Evolutionary conservation across 495 filamentous ascomycete genomes (phyloP), one percentile per base, ranked within the genome.

Genomic region (Neurospora tetrasperma): DNA sequence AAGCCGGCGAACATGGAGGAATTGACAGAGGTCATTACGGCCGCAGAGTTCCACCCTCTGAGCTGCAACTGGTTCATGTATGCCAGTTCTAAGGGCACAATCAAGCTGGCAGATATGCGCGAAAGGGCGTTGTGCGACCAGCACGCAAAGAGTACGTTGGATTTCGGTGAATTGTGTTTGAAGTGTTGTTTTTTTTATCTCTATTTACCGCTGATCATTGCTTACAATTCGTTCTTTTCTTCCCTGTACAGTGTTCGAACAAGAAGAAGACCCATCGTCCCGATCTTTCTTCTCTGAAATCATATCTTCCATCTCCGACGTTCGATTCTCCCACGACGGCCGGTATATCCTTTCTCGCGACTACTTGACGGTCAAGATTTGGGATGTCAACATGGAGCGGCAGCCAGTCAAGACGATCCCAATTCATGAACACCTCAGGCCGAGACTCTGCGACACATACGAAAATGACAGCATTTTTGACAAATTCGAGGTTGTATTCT

Each of bases 21-120:
- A 85, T 86, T 99, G 75, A 99, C 96, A 2, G 96, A 99, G 82
- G 96, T 99, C 72, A 98, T 99, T 76, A 99, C 96, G 39, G 96
- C 96, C 42, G 96, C 96, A 62, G 96, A 99, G 79, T 99, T 99
- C 80, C 96, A 99, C 80, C 96, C 96, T 39, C 86, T 90, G 77
- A 97, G 95, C 85, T 99, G 96, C 85, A 99, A 99, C 82, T 97
- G 93, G 94, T 99, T 99, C 84, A 99, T 99, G 96, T 99, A 99
- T 80, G 96, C 96, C 72, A 98, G 95, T 80, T 98, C 94, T 69
- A 99, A 99, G 83, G 96, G 96, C 71, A 99, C 96, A 12, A 98
- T 99, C 85, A 99, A 99, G 85, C 86, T 99, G 71, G 96, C 96
- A 42, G 96, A 99, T 79, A 99, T 99, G 96, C 87, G 96, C 73